Evolutionary conservation across 495 filamentous ascomycete genomes (phyloP), one percentile per base, ranked within the genome.

Genomic region (Letharia columbiana): DNA sequence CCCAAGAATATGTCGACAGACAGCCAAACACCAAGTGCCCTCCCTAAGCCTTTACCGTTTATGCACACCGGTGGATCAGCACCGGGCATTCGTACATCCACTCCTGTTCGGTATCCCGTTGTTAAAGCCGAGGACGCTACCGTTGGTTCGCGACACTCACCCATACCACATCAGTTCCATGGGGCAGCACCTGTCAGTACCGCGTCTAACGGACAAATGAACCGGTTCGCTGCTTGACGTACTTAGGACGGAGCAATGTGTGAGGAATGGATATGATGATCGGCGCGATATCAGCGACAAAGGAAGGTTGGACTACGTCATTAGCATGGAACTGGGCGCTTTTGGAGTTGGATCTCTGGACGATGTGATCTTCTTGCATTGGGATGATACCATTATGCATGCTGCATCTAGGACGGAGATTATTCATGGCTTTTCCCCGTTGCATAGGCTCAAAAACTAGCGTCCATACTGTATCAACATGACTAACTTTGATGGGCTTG

Each of bases 101-200:
- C 70, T 4, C 60, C 69, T n/a, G 65, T 52, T 9, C 67, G 67
- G 33, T 66, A 67, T 41, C 60, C 70, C 6, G 31, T 59, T 31
- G 64, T 69, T 33, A 70, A 70, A 61, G 59, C 65, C 42, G 70
- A 71, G 63, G 70, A 71, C 13, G 45, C 60, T 28, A 61, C n/a
- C 41, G 52, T 42, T 35, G 50, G 49, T 12, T 45, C 65, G 39
- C 62, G 65, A 44, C 70, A 57, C 41, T 71, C 70, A 31, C 64
- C 67, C 13, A 39, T 63, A 57, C 65, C 68, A 15, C 70, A 69
- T 49, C 67, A 66, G n/a, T 68, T 78, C 77, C 65, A 31, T 83
- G 86, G 67, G 70, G 79, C 68, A 40, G 61, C 63, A 62, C 31
- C 64, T 39, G 59, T 67, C 18, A 44, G 52, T 41, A 63, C 54